Base-by-base conservation (phyloP, 208 protist genomes). In the Phytomonas serpens region DNA sequence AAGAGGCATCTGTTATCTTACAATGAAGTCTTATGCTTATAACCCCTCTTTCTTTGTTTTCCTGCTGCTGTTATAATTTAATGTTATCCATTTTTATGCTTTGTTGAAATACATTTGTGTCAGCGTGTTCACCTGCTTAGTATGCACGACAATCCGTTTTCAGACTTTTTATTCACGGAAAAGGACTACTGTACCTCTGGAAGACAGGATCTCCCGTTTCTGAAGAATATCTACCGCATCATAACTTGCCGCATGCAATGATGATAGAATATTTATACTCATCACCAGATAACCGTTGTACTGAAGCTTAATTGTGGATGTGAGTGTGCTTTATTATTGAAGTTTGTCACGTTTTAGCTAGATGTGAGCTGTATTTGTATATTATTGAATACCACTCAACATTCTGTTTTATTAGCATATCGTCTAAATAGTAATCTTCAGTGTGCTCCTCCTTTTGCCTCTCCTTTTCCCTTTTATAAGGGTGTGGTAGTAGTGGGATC, bases 41-140 rank as follows among this genome's bases (percentile, higher is more conserved):
- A 40, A 23, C 42, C 10, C 63, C 74, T 73, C 42, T 64, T 61
- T 67, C 19, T 71, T 74, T 61, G n/a, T 65, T 23, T 74, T 71
- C 71, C 29, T 57, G 36, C 23, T 37, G 69, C 38, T 32, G 0
- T 67, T n/a, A 52, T 74, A 74, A 69, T 70, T 67, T 40, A 52
- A 69, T 47, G 38, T 73, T 73, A 63, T n/a, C 66, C 61, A 40
- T 65, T 63, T 10, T 52, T 6, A 10, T 47, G 6, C 23, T 62
- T 27, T 4, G 19, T 32, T 23, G 5, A 70, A 47, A 61, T 47
- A 61, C 36, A 51, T 23, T 40, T 40, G 66, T 4, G 11, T 3
- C 1, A 27, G 6, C 34, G 32, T 27, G n/a, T 52, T 31, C 61
- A 47, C 29, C 5, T 75, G 38, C 10, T 74, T 72, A 37, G 7